A percentile compares a stretch with the other conserved stretches of the same genome.
Conservation (phyloP, 2,329 filamentous ascomycete genomes). For the Fusarium sp. region DNA sequence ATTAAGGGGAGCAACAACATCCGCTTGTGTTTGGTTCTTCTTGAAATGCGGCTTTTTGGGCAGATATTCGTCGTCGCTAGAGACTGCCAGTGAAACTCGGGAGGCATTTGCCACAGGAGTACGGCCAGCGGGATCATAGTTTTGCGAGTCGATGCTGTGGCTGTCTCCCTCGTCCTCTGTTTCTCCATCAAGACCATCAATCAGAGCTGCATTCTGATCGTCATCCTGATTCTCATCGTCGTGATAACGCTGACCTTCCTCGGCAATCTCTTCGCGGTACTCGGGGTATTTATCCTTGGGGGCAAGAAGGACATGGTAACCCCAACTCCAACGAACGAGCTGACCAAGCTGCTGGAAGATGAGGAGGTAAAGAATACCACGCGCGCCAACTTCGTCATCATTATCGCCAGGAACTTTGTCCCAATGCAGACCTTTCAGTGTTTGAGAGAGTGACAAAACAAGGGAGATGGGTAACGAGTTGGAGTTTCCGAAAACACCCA, state of each 20-base stretch:
- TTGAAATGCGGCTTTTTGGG: slow-evolving; percentile 46
- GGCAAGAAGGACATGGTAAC: slow-evolving; percentile 92
- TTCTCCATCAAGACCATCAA: slow-evolving; percentile 50
- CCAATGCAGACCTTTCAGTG: slow-evolving; percentile 92
- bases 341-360: slow-evolving; percentile 99
- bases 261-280: slow-evolving; percentile 63
- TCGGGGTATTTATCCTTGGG: slow-evolving; percentile 78
- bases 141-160: slow-evolving; percentile 54
- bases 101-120: slow-evolving; percentile 64
- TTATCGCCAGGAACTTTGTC: slow-evolving; percentile 90
- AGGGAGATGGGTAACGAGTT: slow-evolving; percentile 98
- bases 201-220: slow-evolving; percentile 57
- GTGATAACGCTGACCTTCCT: slow-evolving; percentile 69
- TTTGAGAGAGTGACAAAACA: slow-evolving; percentile 92
- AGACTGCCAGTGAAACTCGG: slow-evolving; percentile 58
- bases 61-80: slow-evolving; percentile 56
- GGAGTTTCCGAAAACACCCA: slow-evolving; percentile 98
- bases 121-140: slow-evolving; percentile 64
- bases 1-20: slow-evolving; percentile 42
- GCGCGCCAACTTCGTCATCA: slow-evolving; percentile 91
- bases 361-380: slow-evolving; percentile 92
- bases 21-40: slow-evolving; percentile 38
- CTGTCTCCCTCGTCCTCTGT: slow-evolving; percentile 51
- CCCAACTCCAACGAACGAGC: slow-evolving; percentile 96
- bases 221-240: slow-evolving; percentile 54